Evolutionary conservation across 164 flowering plant genomes (phyloP).

Genomic region (Dillenia turbinata): DNA sequence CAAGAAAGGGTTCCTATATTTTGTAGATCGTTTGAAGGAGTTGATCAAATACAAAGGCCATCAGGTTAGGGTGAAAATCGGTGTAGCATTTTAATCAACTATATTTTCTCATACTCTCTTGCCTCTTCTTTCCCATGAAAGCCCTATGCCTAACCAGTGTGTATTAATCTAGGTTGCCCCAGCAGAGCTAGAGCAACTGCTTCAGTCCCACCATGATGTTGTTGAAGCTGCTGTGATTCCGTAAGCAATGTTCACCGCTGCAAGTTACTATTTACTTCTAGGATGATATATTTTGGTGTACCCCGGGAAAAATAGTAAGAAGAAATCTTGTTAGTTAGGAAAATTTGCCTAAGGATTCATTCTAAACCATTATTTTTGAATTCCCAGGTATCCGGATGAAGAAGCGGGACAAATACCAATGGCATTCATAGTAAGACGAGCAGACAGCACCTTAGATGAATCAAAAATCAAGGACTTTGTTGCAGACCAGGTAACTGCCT

Average conservation of each 20-base stretch:
- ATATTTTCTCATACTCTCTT: too few relatives aligned
- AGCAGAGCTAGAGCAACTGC: constrained; percentile 30
- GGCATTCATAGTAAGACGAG: constrained; percentile 40
- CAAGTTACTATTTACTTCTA: too few relatives aligned
- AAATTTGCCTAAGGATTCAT: neutral
- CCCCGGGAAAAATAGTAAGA: too few relatives aligned
- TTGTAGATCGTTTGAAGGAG: constrained; percentile 17
- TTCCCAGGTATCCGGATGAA: constrained; percentile 44
- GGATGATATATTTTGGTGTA: too few relatives aligned
- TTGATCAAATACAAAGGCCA: constrained; percentile 21
- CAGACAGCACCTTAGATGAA: constrained; percentile 25
- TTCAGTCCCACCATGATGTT: constrained; percentile 23
- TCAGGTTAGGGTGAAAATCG: constrained; percentile 10
- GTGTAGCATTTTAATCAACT: too few relatives aligned
- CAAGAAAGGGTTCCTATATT: constrained; percentile 14
- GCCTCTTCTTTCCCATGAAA: too few relatives aligned
- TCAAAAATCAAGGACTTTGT: constrained; percentile 28
- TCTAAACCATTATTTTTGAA: neutral
- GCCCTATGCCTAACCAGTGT: too few relatives aligned
- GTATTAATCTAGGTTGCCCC: constrained; percentile 23
- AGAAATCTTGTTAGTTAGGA: neutral
- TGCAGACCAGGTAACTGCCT: constrained; percentile 27
- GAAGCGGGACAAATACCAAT: constrained; percentile 48
- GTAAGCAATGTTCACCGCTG: constrained; percentile 4
- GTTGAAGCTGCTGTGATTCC: constrained; percentile 32